Conservation (phyloP, 2,329 filamentous ascomycete species). For the Fusarium pseudoanthophilum region DNA sequence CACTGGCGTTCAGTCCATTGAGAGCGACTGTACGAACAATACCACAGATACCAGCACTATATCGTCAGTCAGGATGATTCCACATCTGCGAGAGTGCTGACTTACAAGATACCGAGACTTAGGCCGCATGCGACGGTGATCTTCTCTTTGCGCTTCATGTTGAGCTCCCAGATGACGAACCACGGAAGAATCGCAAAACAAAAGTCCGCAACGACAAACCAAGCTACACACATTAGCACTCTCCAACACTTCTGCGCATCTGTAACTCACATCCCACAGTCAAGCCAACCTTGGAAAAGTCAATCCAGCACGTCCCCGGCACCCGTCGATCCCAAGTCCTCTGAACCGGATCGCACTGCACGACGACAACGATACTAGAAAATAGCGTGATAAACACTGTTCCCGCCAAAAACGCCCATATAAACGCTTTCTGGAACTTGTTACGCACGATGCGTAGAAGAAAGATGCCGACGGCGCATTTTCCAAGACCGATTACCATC, state of each 20-base stretch:
- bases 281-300: constrained; percentile 32
- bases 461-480: constrained; percentile 23
- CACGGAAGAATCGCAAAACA: constrained; percentile 25
- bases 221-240: neutral
- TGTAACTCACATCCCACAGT: constrained; percentile 25
- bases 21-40: constrained; percentile 27
- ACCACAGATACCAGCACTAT: constrained; percentile 16
- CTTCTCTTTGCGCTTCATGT: constrained; percentile 34
- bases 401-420: constrained; percentile 5
- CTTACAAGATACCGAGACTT: constrained; percentile 29
- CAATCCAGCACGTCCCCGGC: constrained; percentile 18
- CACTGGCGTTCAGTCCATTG: constrained; percentile 5
- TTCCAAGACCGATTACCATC: constrained; percentile 7
- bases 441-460: constrained; percentile 13
- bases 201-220: constrained; percentile 29
- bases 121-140: constrained; percentile 23
- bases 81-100: fast-evolving
- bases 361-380: neutral
- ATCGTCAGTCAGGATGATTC: neutral
- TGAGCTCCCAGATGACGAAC: constrained; percentile 32
- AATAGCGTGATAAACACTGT: constrained; percentile 13
- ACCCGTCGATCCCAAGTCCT: constrained; percentile 24
- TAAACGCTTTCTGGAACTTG: constrained; percentile 13
- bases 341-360: constrained; percentile 21
- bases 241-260: fast-evolving